These are phyloP conservation scores for Theileria equi DNA, from an alignment of 169 alveolate genomes.

Conservation along the genomic window DNA sequence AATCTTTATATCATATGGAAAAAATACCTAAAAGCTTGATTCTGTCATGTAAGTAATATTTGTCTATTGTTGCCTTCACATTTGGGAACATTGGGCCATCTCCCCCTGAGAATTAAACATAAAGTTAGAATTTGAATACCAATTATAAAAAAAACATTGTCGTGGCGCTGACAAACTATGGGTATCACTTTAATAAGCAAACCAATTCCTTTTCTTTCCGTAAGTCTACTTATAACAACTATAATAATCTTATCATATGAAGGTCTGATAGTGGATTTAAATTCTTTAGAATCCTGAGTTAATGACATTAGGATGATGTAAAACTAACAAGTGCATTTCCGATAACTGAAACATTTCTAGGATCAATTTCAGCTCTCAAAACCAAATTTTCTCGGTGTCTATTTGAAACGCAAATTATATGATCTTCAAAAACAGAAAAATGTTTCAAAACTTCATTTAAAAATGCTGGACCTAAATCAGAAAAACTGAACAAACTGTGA, in stretches of 20 bases:
- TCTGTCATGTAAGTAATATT: conserved; percentile 87
- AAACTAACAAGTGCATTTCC: conserved; percentile 82
- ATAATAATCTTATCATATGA: conserved; percentile 86
- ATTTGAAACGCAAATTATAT: conserved; percentile 91
- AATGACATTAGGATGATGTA: background rate
- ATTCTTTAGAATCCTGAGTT: conserved; percentile 68
- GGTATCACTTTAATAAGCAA: conserved; percentile 95
- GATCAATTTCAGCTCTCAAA: conserved; percentile 90
- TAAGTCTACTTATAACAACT: conserved; percentile 92
- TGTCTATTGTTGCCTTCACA: conserved; percentile 92
- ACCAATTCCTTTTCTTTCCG: conserved; percentile 97
- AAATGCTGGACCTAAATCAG: conserved; percentile 93
- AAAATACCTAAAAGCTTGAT: conserved; percentile 85
- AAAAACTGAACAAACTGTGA: conserved; percentile 97
- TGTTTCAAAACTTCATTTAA: conserved; percentile 81
- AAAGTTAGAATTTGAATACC: conserved; percentile 42
- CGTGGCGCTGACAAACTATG: conserved; percentile 88
- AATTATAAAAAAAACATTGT: conserved; percentile 82
- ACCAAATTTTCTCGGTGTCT: conserved; percentile 94
- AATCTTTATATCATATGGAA: conserved; percentile 14
- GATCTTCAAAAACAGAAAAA: conserved; percentile 82
- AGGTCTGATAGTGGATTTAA: conserved; percentile 67
- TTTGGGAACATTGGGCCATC: conserved; percentile 94
- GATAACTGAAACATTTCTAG: conserved; percentile 85
- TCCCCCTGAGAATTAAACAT: conserved; percentile 84